Evolutionary conservation across 2,329 filamentous ascomycete species (phyloP).

Genomic region (Trichoderma afroharzianum): DNA sequence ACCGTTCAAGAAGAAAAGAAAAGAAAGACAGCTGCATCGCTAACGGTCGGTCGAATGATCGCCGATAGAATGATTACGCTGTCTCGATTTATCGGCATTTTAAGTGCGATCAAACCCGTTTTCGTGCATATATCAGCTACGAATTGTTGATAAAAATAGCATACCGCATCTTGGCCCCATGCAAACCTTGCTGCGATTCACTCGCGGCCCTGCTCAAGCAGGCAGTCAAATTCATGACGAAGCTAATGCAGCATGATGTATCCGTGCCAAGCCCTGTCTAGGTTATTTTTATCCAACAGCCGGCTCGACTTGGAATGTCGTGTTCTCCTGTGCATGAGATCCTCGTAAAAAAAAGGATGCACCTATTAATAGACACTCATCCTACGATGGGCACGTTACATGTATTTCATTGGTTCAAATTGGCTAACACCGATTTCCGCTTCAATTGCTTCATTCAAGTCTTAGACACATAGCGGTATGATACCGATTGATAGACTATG

Average conservation of each 20-base stretch:
- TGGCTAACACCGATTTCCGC: background rate
- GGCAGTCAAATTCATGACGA: background rate
- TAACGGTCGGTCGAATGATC: background rate
- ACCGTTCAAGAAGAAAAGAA: too few species aligned
- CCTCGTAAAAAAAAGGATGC: background rate
- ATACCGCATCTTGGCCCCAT: background rate
- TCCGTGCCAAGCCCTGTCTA: background rate
- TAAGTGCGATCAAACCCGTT: background rate
- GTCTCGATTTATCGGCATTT: background rate
- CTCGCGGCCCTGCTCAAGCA: background rate
- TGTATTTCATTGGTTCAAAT: background rate
- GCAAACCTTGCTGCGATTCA: background rate
- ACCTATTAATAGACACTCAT: background rate
- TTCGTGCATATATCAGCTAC: background rate
- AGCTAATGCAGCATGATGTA: background rate
- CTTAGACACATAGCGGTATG: background rate
- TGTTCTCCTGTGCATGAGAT: background rate
- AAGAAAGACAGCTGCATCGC: background rate
- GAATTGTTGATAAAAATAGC: background rate
- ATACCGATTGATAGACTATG: background rate
- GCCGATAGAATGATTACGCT: background rate
- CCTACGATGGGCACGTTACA: background rate
- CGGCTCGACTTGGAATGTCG: background rate
- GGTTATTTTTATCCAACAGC: background rate
- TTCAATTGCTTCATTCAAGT: background rate